Percentiles rank a stretch among this genome's conserved stretches.
phyloP scores from a whole-genome alignment of 2,329 filamentous ascomycete species.

The Cyphellophora europaea region DNA sequence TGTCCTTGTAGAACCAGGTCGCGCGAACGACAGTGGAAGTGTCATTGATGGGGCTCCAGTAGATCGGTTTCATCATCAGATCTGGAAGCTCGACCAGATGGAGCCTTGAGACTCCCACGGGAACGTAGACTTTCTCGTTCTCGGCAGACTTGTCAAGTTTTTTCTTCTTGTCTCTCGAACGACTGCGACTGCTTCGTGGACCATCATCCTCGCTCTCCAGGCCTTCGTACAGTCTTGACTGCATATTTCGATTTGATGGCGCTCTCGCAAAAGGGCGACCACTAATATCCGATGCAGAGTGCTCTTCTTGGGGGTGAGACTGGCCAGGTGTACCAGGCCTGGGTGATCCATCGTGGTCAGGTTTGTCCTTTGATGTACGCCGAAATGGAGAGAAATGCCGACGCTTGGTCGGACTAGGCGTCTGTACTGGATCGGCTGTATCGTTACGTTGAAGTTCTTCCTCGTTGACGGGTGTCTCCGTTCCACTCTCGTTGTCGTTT shows the following conservation, averaged over 20 bases:
- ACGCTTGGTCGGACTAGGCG: background rate
- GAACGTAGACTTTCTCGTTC: conserved; percentile 48
- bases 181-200: conserved; percentile 5
- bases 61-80: conserved; percentile 88
- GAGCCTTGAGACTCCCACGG: conserved; percentile 81
- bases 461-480: no score
- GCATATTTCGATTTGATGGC: conserved; percentile 15
- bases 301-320: background rate
- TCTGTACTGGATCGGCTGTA: no score
- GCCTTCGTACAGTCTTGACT: background rate
- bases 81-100: conserved; percentile 79
- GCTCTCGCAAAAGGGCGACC: conserved; percentile 40
- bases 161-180: conserved; percentile 19
- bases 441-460: no score
- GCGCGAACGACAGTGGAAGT: conserved; percentile 71
- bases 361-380: no score
- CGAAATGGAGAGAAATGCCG: no score
- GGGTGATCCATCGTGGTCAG: no score
- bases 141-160: no score
- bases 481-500: no score
- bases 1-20: conserved; percentile 97
- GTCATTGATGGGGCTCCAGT: conserved; percentile 93
- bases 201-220: no score
- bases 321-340: no score
- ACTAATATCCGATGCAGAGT: conserved; percentile 29